These are phyloP conservation scores for Raphanus sativus DNA, from an alignment of 345 rosid species.

Conservation along the genomic window DNA sequence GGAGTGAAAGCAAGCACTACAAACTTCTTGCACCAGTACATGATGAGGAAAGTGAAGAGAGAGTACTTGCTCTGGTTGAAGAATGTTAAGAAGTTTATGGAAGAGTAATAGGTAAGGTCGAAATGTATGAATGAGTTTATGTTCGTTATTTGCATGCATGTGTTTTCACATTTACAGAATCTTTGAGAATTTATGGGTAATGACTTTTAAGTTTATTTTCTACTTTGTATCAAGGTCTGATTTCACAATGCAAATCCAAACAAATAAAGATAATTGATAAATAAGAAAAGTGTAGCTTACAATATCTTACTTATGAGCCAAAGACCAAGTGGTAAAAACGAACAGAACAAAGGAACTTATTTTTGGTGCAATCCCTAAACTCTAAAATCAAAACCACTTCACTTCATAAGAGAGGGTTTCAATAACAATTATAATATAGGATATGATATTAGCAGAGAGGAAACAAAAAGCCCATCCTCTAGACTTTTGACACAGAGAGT, in stretches of 20 bases:
- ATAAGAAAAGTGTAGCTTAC: constrained; percentile 28
- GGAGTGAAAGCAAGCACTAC: constrained; percentile 78
- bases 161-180: background rate
- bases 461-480: constrained; percentile 38
- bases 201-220: background rate
- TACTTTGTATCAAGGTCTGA: background rate
- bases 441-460: constrained; percentile 33
- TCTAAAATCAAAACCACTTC: constrained; percentile 41
- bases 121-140: background rate
- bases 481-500: constrained; percentile 7
- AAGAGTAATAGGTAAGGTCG: constrained; percentile 29
- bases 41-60: constrained; percentile 71
- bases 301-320: constrained; percentile 33
- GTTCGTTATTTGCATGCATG: background rate
- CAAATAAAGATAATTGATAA: background rate
- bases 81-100: constrained; percentile 65
- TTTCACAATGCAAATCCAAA: background rate
- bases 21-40: constrained; percentile 78
- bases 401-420: constrained; percentile 33
- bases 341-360: constrained; percentile 24
- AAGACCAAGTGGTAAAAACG: constrained; percentile 23
- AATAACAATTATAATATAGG: constrained; percentile 23
- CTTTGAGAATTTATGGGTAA: background rate
- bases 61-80: constrained; percentile 78
- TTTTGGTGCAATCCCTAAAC: constrained; percentile 35